Conservation (phyloP, 2,329 filamentous ascomycete species). For the Tetracladium maxilliforme region DNA sequence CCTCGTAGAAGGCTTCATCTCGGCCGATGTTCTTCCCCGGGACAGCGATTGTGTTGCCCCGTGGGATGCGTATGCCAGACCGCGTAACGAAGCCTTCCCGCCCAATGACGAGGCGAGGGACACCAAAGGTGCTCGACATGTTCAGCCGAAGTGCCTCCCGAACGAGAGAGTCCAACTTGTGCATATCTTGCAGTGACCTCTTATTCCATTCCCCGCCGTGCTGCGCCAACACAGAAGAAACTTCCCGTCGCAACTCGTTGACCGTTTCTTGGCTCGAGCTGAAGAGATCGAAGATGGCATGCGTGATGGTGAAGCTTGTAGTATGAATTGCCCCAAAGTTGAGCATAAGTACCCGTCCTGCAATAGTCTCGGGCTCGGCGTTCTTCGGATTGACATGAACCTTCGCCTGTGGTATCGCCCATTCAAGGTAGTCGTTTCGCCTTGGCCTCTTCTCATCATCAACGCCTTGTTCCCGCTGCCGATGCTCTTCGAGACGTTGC, state of each 20-base stretch:
- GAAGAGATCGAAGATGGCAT: conserved; percentile 19
- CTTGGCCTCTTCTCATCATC: too few species aligned
- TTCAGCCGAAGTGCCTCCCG: conserved; percentile 25
- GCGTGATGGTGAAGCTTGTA: conserved; percentile 20
- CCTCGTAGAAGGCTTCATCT: conserved; percentile 16
- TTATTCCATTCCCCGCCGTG: conserved; percentile 16
- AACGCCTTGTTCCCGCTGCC: too few species aligned
- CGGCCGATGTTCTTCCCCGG: conserved; percentile 17
- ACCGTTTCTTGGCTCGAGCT: conserved; percentile 10
- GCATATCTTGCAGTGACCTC: conserved; percentile 17
- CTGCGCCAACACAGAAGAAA: conserved; percentile 10
- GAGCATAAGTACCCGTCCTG: conserved; percentile 16
- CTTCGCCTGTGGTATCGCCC: conserved; percentile 20
- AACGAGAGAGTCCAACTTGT: conserved; percentile 23
- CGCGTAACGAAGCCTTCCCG: conserved; percentile 16
- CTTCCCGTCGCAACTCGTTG: conserved; percentile 18
- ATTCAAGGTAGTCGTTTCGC: conserved; percentile 25
- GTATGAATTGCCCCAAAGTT: conserved; percentile 22
- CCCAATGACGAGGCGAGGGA: conserved; percentile 19
- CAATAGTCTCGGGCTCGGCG: conserved; percentile 15
- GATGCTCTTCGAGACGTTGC: too few species aligned
- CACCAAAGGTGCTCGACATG: conserved; percentile 19
- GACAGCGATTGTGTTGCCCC: conserved; percentile 19
- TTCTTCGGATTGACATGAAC: conserved; percentile 13
- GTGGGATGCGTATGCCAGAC: conserved; percentile 15